Conservation (phyloP, 441 rosid genomes). For the Erodium texanum region DNA sequence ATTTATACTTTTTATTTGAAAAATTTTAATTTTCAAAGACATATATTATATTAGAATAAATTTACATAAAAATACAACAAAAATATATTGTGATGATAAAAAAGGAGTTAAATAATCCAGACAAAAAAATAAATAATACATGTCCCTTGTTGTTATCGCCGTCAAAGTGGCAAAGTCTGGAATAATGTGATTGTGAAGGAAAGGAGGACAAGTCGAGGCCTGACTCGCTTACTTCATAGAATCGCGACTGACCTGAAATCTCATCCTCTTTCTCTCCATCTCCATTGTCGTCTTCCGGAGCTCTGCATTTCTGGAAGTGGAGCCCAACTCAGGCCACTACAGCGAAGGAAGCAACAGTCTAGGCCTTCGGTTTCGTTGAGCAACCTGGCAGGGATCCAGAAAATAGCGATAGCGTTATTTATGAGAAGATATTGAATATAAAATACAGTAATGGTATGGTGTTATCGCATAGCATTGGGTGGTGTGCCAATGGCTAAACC, state of each 20-base stretch:
- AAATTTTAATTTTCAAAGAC: too few species aligned
- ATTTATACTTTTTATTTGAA: too few species aligned
- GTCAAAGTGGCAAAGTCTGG: neutral
- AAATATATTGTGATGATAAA: too few species aligned
- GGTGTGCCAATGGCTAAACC: conserved; percentile 29
- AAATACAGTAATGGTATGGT: conserved; percentile 20
- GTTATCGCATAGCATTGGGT: conserved; percentile 30
- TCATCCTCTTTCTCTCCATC: neutral
- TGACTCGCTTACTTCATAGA: neutral
- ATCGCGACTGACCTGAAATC: neutral
- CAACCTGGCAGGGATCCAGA: neutral
- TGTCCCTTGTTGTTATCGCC: neutral
- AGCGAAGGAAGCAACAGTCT: neutral
- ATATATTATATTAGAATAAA: too few species aligned
- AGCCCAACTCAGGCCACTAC: too few species aligned
- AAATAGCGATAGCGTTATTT: neutral
- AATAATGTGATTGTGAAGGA: neutral
- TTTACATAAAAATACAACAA: too few species aligned
- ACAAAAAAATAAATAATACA: too few species aligned
- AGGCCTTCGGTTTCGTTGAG: neutral
- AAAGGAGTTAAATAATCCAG: too few species aligned
- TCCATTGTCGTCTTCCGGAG: neutral
- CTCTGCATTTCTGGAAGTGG: conserved; percentile 1
- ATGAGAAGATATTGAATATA: neutral
- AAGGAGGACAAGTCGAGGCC: neutral